phyloP scores from a whole-genome alignment of 164 flowering plant species.

The Nymphaea colorata region DNA sequence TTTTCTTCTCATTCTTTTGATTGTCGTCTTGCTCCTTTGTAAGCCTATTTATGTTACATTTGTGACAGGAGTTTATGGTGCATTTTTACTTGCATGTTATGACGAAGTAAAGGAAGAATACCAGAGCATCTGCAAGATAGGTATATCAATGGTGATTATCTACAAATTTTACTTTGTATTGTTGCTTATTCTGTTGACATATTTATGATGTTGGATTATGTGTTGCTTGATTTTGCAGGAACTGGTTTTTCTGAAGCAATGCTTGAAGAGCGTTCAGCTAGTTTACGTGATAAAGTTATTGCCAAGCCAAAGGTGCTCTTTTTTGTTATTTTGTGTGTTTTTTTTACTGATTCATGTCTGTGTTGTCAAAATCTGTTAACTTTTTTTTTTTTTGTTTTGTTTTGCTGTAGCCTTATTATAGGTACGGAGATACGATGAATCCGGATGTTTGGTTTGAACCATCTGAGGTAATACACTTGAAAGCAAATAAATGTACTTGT shows the following conservation, averaged over 20 bases:
- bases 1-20: too few relatives aligned
- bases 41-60: background rate
- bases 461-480: constrained; percentile 47
- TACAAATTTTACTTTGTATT: background rate
- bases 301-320: constrained; percentile 54
- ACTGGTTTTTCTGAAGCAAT: constrained; percentile 85
- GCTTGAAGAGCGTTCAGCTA: constrained; percentile 86
- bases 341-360: background rate
- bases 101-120: constrained; percentile 75
- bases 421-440: constrained; percentile 47
- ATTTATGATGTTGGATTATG: background rate
- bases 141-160: constrained; percentile 25
- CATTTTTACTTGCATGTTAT: constrained; percentile 96
- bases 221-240: constrained; percentile 27
- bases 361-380: background rate
- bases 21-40: background rate
- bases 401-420: constrained; percentile 60
- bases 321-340: background rate
- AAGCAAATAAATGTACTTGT: background rate
- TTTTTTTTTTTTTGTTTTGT: background rate
- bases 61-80: constrained; percentile 82
- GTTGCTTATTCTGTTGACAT: background rate
- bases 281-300: constrained; percentile 74
- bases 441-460: constrained; percentile 99
- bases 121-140: constrained; percentile 97